phyloP scores from a whole-genome alignment of 371 early-diverging fungal species.

The Apophysomyces variabilis region DNA sequence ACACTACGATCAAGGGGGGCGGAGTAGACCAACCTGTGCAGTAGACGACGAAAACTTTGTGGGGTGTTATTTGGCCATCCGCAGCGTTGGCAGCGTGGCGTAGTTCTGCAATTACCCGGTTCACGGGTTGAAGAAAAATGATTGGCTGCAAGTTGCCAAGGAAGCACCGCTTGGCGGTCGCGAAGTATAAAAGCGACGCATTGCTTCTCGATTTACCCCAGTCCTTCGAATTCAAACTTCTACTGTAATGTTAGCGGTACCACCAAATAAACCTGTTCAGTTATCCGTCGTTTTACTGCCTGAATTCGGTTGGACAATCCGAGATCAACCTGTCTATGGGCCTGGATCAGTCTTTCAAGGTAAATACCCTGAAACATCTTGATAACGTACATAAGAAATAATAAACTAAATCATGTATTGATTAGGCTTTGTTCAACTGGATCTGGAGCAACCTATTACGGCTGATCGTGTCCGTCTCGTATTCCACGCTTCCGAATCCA shows the following conservation, averaged over 20 bases:
- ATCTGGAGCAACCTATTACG: constrained; percentile 10
- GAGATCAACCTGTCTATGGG: constrained; percentile 42
- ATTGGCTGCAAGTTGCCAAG: too few relatives aligned
- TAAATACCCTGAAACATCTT: background rate
- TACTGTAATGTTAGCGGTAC: background rate
- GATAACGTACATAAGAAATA: background rate
- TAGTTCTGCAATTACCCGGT: too few relatives aligned
- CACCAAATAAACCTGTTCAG: constrained; percentile 1
- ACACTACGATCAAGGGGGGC: too few relatives aligned
- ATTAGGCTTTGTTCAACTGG: constrained; percentile 9
- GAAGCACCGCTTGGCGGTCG: too few relatives aligned
- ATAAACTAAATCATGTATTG: background rate
- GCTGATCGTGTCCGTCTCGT: constrained; percentile 31
- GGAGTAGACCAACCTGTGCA: too few relatives aligned
- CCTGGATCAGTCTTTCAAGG: constrained; percentile 54
- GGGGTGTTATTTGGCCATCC: too few relatives aligned
- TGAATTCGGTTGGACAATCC: constrained; percentile 46
- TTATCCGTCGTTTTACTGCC: constrained; percentile 40
- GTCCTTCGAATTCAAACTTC: background rate
- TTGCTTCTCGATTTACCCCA: too few relatives aligned
- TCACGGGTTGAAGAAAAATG: too few relatives aligned
- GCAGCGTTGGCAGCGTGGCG: too few relatives aligned
- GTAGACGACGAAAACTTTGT: too few relatives aligned
- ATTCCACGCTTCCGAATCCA: constrained; percentile 33
- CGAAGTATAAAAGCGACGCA: too few relatives aligned